phyloP scores from a whole-genome alignment of 1,284 basidiomycete genomes.

The Mycosarcoma maydis region DNA sequence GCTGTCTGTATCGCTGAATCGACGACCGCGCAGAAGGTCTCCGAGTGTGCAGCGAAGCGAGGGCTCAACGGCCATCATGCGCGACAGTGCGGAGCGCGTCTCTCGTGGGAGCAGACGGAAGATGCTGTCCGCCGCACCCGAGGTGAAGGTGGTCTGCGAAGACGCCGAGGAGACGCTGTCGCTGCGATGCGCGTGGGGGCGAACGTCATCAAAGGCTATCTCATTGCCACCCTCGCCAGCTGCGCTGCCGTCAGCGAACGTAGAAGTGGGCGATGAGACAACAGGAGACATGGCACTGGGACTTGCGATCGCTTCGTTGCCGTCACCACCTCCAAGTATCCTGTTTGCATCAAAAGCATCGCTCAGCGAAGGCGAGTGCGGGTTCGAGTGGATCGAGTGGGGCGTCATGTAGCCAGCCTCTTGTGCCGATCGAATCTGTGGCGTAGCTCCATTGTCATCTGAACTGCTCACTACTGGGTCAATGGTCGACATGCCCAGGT shows the following conservation, averaged over 20 bases:
- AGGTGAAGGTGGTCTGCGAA: slow-evolving; percentile 78
- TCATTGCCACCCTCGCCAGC: slow-evolving; percentile 18
- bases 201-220: slow-evolving; percentile 30
- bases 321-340: slow-evolving; percentile 18
- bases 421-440: slow-evolving; percentile 54
- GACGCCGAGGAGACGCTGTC: slow-evolving; percentile 70
- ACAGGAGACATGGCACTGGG: slow-evolving; percentile 36
- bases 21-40: slow-evolving; percentile 83
- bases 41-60: slow-evolving; percentile 88
- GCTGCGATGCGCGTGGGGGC: slow-evolving; percentile 50
- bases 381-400: slow-evolving; percentile 44
- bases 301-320: slow-evolving; percentile 10
- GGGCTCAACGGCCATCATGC: slow-evolving; percentile 94
- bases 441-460: slow-evolving; percentile 17
- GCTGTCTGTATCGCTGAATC: slow-evolving; percentile 58
- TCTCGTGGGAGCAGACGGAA: slow-evolving; percentile 96
- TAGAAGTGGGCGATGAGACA: slow-evolving; percentile 37
- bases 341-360: slow-evolving; percentile 23
- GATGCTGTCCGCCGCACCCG: slow-evolving; percentile 91
- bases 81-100: slow-evolving; percentile 77
- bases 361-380: slow-evolving; percentile 46
- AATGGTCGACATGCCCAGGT: slow-evolving; percentile 29
- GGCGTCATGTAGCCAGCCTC: slow-evolving; percentile 63
- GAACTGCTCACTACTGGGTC: slow-evolving; percentile 19
- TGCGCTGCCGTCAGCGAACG: slow-evolving; percentile 29